Evolutionary conservation across 306 rosid species (phyloP).

Genomic region (Prunus mume): DNA sequence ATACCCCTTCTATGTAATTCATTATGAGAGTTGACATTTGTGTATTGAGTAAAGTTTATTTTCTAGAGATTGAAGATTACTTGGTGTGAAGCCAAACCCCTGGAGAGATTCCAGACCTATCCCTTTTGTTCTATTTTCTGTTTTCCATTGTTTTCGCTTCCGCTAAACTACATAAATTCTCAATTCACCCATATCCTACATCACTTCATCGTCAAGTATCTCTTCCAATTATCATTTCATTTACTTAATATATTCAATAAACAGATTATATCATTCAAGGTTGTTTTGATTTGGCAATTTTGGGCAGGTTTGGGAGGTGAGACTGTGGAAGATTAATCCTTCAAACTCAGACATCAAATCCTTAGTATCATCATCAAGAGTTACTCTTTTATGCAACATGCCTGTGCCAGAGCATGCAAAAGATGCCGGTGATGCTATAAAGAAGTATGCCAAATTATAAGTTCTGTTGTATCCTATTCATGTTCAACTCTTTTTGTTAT

Average conservation of each 20-base stretch:
- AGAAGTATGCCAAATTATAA: slow-evolving; percentile 33
- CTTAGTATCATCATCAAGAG: slow-evolving; percentile 62
- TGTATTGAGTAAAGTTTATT: too few relatives aligned
- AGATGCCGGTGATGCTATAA: slow-evolving; percentile 48
- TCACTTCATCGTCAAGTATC: neutral
- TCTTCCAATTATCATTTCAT: neutral
- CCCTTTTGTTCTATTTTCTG: too few relatives aligned
- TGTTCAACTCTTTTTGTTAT: neutral
- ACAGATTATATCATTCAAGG: neutral
- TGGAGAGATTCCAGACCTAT: too few relatives aligned
- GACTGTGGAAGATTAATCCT: slow-evolving; percentile 62
- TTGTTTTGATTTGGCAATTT: neutral
- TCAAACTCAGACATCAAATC: slow-evolving; percentile 44
- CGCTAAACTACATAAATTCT: too few relatives aligned
- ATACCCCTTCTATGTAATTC: too few relatives aligned
- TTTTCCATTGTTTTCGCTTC: too few relatives aligned
- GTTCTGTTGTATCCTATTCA: neutral
- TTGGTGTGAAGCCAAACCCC: too few relatives aligned
- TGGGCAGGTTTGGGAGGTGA: slow-evolving; percentile 77
- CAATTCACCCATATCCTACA: neutral
- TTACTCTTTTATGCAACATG: slow-evolving; percentile 70
- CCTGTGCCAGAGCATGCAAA: slow-evolving; percentile 65
- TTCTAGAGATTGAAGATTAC: too few relatives aligned
- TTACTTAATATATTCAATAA: neutral
- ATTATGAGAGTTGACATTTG: too few relatives aligned